Evolutionary conservation across 192 early-diverging fungal genomes (phyloP).

Genomic region (Obelidium mucronatum): DNA sequence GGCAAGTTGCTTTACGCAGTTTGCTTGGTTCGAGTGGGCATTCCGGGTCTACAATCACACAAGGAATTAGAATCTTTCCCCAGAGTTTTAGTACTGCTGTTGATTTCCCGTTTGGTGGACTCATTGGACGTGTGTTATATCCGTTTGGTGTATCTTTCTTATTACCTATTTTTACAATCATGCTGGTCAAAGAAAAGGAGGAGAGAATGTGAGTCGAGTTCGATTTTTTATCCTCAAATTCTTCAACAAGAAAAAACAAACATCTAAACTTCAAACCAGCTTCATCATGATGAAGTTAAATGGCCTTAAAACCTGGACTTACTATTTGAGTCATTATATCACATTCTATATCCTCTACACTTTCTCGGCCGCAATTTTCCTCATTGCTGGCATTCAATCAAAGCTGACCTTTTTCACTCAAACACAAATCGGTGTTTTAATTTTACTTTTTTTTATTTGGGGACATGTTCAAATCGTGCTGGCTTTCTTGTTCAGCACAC

Average conservation of each 20-base stretch:
- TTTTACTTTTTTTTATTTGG: slow-evolving; percentile 75
- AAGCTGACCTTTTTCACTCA: slow-evolving; percentile 70
- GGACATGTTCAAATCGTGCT: slow-evolving; percentile 69
- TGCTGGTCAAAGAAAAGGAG: slow-evolving; percentile 77
- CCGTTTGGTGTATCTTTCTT: slow-evolving; percentile 80
- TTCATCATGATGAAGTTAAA: slow-evolving; percentile 76
- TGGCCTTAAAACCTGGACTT: slow-evolving; percentile 65
- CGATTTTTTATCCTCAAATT: neutral
- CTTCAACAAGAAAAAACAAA: neutral
- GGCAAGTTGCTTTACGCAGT: slow-evolving; percentile 47
- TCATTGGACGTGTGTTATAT: slow-evolving; percentile 72
- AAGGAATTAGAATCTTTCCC: slow-evolving; percentile 72
- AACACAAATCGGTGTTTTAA: slow-evolving; percentile 58
- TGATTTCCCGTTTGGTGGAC: slow-evolving; percentile 59
- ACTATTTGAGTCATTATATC: slow-evolving; percentile 49
- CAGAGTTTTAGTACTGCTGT: slow-evolving; percentile 43
- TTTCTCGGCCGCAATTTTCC: slow-evolving; percentile 50
- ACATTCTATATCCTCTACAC: slow-evolving; percentile 36
- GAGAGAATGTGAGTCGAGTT: slow-evolving; percentile 53
- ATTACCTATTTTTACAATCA: slow-evolving; percentile 73
- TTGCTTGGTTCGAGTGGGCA: slow-evolving; percentile 35
- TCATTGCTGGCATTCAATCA: slow-evolving; percentile 64
- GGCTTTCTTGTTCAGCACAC: slow-evolving; percentile 69
- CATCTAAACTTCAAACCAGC: slow-evolving; percentile 18
- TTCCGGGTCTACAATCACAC: slow-evolving; percentile 62